These are phyloP conservation scores for Chaetothyriales sp. DNA, from an alignment of 2,329 filamentous ascomycete species.

Conservation along the genomic window DNA sequence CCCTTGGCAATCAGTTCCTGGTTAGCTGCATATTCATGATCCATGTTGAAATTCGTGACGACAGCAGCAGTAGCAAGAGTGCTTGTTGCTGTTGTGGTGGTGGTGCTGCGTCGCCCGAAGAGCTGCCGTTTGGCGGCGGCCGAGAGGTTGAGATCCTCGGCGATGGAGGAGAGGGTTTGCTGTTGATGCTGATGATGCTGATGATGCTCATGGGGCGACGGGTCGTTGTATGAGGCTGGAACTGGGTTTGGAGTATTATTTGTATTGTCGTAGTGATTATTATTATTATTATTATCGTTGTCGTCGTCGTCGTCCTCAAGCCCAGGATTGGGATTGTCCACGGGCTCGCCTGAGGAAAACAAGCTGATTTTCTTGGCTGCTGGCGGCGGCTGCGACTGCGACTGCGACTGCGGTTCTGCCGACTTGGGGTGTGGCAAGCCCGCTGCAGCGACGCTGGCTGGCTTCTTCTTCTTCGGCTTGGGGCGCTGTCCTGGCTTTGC, in stretches of 20 bases:
- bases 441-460: too few species aligned
- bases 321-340: not conserved
- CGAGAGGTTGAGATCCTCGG: constrained; percentile 64
- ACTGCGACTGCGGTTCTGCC: too few species aligned
- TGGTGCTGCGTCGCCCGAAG: constrained; percentile 50
- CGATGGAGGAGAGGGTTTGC: constrained; percentile 53
- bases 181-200: constrained; percentile 2
- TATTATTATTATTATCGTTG: not conserved
- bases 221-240: constrained; percentile 9
- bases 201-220: constrained; percentile 1
- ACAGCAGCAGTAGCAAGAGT: constrained; percentile 28
- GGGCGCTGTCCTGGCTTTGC: constrained; percentile 51
- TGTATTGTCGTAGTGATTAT: constrained; percentile 22
- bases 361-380: constrained; percentile 31
- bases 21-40: constrained; percentile 73
- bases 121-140: constrained; percentile 64
- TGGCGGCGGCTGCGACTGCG: constrained; percentile 7
- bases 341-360: constrained; percentile 21
- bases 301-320: not conserved
- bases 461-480: constrained; percentile 26
- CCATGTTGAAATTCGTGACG: constrained; percentile 77
- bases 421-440: too few species aligned
- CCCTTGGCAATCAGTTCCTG: constrained; percentile 52
- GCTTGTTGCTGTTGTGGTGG: too few species aligned
- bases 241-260: constrained; percentile 18